phyloP scores from a whole-genome alignment of 2,329 filamentous ascomycete species.

The Trichoderma gracile region DNA sequence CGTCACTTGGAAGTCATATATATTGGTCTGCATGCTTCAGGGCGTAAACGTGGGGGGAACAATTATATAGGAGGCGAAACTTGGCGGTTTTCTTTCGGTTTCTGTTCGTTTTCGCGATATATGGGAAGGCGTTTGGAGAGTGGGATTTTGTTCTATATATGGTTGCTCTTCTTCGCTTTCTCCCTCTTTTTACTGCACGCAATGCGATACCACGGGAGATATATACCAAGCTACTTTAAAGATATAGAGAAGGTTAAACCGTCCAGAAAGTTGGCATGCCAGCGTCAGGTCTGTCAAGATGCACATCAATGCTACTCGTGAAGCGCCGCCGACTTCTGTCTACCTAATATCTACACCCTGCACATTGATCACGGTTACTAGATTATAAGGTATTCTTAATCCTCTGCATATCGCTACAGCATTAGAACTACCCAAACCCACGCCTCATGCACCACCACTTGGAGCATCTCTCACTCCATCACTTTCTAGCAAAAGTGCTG shows the following conservation, averaged over 20 bases:
- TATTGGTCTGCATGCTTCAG: neutral
- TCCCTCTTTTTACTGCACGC: neutral
- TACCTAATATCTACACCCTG: neutral
- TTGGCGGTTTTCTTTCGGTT: neutral
- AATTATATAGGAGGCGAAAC: neutral
- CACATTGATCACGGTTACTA: neutral
- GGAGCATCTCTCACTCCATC: neutral
- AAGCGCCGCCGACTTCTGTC: neutral
- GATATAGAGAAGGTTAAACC: constrained; percentile 11
- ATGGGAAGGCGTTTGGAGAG: neutral
- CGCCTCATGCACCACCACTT: neutral
- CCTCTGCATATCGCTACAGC: constrained; percentile 5
- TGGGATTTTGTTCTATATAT: neutral
- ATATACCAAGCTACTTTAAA: constrained; percentile 12
- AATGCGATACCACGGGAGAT: constrained; percentile 14
- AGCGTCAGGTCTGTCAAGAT: neutral
- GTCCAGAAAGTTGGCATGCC: neutral
- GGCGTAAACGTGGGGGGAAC: neutral
- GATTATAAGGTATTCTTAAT: neutral
- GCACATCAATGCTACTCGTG: neutral
- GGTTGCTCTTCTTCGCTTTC: neutral
- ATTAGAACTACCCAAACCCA: neutral
- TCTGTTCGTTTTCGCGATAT: neutral
- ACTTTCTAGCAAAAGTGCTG: neutral
- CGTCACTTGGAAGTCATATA: too few species aligned